A percentile compares a stretch with the other conserved stretches of the same genome.
phyloP scores from a whole-genome alignment of 2,329 filamentous ascomycete genomes.

The Aureobasidium melanogenum region DNA sequence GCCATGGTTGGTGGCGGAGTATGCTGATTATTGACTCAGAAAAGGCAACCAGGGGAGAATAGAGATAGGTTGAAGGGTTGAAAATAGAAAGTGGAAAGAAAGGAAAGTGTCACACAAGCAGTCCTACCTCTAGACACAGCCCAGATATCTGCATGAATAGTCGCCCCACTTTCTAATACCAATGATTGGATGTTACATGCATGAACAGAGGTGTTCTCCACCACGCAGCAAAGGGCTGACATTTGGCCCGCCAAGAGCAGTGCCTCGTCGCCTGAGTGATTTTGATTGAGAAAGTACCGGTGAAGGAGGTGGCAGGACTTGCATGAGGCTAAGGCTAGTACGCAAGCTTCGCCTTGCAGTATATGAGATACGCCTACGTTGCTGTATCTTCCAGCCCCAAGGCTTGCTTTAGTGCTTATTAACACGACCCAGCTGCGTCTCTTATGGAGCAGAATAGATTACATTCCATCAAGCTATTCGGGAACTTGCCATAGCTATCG shows the following conservation, averaged over 20 bases:
- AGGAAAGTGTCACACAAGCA: neutral
- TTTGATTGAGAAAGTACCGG: neutral
- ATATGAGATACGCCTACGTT: neutral
- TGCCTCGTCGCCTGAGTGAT: conserved; percentile 8
- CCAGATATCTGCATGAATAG: neutral
- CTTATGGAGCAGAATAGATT: conserved; percentile 9
- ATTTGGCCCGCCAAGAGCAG: neutral
- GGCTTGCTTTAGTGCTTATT: conserved; percentile 11
- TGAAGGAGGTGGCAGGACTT: neutral
- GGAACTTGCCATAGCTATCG: neutral
- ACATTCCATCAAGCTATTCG: neutral
- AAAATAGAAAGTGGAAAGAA: neutral
- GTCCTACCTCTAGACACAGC: neutral
- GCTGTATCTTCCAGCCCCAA: neutral
- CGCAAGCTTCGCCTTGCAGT: neutral
- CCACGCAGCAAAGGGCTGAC: neutral
- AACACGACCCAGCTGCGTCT: neutral
- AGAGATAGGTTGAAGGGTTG: neutral
- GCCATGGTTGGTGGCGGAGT: neutral
- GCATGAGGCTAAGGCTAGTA: neutral
- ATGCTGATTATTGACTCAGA: neutral
- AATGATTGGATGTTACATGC: neutral
- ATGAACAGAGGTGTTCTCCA: neutral
- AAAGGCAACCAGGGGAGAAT: neutral
- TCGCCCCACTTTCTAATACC: neutral